Conservation (phyloP, 306 rosid genomes). For the Ormosia emarginata region DNA sequence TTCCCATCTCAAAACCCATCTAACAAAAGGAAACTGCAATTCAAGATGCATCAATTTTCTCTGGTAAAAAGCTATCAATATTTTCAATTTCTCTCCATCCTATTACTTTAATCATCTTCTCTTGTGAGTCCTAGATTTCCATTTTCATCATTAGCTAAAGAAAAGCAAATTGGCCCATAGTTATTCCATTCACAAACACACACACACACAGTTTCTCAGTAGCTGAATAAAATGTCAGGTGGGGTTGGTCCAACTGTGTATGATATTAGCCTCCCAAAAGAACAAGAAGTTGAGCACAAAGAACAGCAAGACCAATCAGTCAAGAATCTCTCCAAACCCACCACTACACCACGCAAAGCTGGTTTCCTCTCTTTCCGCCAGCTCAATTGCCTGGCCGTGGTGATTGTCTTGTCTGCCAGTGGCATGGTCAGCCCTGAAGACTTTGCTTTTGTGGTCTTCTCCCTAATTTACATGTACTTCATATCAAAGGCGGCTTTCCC, state of each 20-base stretch:
- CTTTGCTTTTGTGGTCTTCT: constrained; percentile 57
- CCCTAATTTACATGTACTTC: constrained; percentile 56
- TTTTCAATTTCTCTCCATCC: neutral
- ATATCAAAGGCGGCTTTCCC: constrained; percentile 74
- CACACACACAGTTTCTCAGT: neutral
- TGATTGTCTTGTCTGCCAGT: constrained; percentile 62
- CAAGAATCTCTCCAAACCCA: neutral
- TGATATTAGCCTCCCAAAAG: constrained; percentile 60
- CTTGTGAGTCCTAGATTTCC: neutral
- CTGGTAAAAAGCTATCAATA: neutral
- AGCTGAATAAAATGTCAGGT: constrained; percentile 57
- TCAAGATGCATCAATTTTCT: neutral
- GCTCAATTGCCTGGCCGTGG: constrained; percentile 56
- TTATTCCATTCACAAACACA: too few relatives aligned
- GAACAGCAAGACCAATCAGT: constrained; percentile 32
- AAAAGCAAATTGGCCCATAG: neutral
- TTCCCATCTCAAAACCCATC: neutral
- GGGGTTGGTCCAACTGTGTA: constrained; percentile 71
- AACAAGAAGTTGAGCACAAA: constrained; percentile 47
- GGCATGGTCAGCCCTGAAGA: constrained; percentile 76
- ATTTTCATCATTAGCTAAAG: neutral
- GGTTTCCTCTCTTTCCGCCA: constrained; percentile 58
- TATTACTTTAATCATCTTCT: neutral
- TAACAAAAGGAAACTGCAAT: neutral
- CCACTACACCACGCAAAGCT: constrained; percentile 2